A percentile compares a stretch with the other conserved stretches of the same genome.
These are phyloP conservation scores for Acacia melanoxylon DNA, from an alignment of 306 rosid species.

Conservation along the genomic window DNA sequence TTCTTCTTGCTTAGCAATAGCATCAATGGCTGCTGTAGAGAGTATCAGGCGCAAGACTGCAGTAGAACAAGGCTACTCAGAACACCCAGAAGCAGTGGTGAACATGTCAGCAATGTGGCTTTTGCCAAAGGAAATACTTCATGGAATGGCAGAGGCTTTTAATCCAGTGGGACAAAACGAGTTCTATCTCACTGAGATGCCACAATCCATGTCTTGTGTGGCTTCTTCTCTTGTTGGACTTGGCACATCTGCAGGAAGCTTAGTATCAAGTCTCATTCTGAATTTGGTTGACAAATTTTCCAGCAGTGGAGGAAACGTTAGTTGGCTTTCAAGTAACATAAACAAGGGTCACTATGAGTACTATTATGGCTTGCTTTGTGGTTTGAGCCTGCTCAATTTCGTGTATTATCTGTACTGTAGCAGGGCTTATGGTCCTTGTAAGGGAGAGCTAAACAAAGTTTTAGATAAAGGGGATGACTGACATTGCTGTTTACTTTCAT, in stretches of 20 bases:
- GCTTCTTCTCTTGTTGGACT: neutral
- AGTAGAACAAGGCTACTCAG: neutral
- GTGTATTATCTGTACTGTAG: slow-evolving; percentile 25
- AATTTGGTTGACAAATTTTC: neutral
- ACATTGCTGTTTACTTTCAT: neutral
- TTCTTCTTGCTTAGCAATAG: neutral
- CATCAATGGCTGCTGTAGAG: neutral
- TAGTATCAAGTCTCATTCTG: neutral
- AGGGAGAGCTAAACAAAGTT: neutral
- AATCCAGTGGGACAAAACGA: neutral
- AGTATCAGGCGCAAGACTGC: neutral
- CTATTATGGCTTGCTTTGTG: neutral
- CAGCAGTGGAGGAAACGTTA: neutral
- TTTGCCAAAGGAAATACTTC: neutral
- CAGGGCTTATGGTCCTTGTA: slow-evolving; percentile 31
- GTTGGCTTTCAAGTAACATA: neutral
- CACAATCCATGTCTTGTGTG: neutral
- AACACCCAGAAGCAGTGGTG: neutral
- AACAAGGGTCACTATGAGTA: neutral
- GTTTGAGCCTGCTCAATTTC: slow-evolving; percentile 1
- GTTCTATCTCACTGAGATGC: neutral
- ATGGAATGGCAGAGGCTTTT: neutral
- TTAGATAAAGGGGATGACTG: neutral
- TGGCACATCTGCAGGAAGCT: neutral
- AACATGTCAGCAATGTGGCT: neutral